phyloP scores from a whole-genome alignment of 163 green algal genomes.

The Chlorella variabilis region DNA sequence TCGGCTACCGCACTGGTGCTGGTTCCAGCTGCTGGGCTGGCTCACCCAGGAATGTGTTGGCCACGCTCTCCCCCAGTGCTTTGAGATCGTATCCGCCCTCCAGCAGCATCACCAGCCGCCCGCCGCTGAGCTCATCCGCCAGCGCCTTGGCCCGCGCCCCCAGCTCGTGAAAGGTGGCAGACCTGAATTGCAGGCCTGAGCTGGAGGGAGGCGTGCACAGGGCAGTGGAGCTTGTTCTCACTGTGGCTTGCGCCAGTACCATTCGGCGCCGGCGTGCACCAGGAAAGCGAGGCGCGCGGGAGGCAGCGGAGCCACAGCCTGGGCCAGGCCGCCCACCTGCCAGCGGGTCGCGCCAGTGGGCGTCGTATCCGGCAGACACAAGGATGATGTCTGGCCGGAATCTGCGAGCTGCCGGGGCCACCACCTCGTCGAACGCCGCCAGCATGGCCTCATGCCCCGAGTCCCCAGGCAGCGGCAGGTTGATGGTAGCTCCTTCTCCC shows the following conservation, averaged over 20 bases:
- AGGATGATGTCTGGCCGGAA: conserved; percentile 92
- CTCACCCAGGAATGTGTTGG: conserved; percentile 62
- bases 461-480: conserved; percentile 82
- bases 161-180: conserved; percentile 73
- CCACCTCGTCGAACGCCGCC: conserved; percentile 63
- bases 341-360: conserved; percentile 83
- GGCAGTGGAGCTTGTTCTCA: too few species aligned
- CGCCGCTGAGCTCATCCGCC: conserved; percentile 64
- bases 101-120: conserved; percentile 78
- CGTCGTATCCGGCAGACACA: conserved; percentile 87
- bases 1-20: too few species aligned
- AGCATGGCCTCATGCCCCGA: conserved; percentile 67
- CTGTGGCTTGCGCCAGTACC: too few species aligned
- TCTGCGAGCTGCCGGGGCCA: conserved; percentile 27
- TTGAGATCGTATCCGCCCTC: conserved; percentile 81
- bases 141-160: conserved; percentile 56
- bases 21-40: too few species aligned
- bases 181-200: conserved; percentile 70
- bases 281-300: too few species aligned
- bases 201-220: conserved; percentile 55
- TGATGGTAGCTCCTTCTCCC: conserved; percentile 80
- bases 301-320: too few species aligned
- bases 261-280: too few species aligned
- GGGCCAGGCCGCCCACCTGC: too few species aligned
- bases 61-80: conserved; percentile 67